A percentile compares a stretch with the other conserved stretches of the same genome.
Evolutionary conservation across 108 stramenopile species (phyloP).

Genomic region (Nannochloropsis gaditana): DNA sequence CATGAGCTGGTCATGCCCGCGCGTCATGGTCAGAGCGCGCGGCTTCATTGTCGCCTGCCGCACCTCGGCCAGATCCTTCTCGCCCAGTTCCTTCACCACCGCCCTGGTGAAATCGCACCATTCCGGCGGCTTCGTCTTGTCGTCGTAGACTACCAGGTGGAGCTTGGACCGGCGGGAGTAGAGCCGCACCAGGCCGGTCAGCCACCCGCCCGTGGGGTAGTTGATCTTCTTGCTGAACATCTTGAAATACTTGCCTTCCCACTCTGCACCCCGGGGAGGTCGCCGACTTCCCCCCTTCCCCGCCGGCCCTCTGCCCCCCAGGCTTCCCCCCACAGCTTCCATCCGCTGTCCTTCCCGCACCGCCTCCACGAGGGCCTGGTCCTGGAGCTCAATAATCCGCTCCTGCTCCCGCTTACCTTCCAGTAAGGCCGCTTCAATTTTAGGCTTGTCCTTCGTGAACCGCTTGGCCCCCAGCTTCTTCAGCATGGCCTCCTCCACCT

Average conservation of each 20-base stretch:
- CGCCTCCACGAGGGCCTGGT: neutral
- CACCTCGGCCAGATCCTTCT: neutral
- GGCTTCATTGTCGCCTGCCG: conserved; percentile 8
- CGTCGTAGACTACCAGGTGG: neutral
- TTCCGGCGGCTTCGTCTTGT: neutral
- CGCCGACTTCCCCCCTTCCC: neutral
- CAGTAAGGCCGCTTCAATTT: neutral
- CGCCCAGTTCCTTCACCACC: neutral
- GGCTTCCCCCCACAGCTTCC: neutral
- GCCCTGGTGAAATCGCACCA: neutral
- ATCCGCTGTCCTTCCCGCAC: neutral
- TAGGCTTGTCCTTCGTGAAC: neutral
- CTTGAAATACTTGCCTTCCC: neutral
- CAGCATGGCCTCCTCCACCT: neutral
- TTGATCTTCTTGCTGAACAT: conserved; percentile 20
- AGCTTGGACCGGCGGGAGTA: neutral
- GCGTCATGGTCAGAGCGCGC: neutral
- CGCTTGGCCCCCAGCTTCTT: neutral
- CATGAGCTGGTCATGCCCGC: neutral
- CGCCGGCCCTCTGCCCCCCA: neutral
- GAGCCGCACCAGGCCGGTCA: neutral
- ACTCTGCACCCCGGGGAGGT: neutral
- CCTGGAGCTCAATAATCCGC: neutral
- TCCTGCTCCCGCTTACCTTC: neutral
- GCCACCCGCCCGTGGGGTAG: neutral